These are phyloP conservation scores for Coprinellus micaceus DNA, from an alignment of 768 basidiomycete genomes.

Conservation along the genomic window DNA sequence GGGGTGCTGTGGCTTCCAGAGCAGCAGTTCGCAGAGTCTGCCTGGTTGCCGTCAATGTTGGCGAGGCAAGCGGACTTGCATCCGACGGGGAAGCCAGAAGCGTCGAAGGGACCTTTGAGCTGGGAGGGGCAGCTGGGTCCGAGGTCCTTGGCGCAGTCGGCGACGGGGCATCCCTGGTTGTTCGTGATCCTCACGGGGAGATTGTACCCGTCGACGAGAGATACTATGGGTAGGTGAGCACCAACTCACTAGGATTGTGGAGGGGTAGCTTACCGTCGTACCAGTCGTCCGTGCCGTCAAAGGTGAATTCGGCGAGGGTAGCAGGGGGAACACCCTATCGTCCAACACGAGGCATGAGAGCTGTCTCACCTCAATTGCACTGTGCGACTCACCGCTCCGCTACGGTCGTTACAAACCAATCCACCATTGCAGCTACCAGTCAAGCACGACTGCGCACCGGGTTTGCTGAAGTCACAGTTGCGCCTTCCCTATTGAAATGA, in stretches of 20 bases:
- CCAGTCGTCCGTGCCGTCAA: constrained; percentile 43
- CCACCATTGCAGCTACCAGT: constrained; percentile 66
- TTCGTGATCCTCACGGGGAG: constrained; percentile 57
- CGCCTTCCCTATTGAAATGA: constrained; percentile 48
- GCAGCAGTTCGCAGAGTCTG: constrained; percentile 64
- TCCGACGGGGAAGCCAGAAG: constrained; percentile 51
- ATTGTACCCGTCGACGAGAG: constrained; percentile 64
- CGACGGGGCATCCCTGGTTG: constrained; percentile 49
- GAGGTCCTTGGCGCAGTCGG: constrained; percentile 59
- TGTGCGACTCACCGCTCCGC: constrained; percentile 42
- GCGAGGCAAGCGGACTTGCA: constrained; percentile 57
- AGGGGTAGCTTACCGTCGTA: constrained; percentile 47
- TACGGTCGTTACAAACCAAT: constrained; percentile 42
- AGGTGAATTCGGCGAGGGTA: constrained; percentile 62
- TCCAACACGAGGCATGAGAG: not conserved
- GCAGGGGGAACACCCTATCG: constrained; percentile 59
- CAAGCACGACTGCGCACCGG: constrained; percentile 49
- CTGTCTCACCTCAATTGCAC: not conserved
- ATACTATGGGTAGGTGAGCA: constrained; percentile 35
- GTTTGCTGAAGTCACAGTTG: constrained; percentile 52
- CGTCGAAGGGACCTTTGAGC: constrained; percentile 51
- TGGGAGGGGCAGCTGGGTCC: constrained; percentile 52
- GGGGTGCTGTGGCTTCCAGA: constrained; percentile 50
- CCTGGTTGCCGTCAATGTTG: constrained; percentile 41
- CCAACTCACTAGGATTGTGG: not conserved